Base-by-base conservation (phyloP, 1,284 basidiomycete genomes). In the Malassezia sympodialis region DNA sequence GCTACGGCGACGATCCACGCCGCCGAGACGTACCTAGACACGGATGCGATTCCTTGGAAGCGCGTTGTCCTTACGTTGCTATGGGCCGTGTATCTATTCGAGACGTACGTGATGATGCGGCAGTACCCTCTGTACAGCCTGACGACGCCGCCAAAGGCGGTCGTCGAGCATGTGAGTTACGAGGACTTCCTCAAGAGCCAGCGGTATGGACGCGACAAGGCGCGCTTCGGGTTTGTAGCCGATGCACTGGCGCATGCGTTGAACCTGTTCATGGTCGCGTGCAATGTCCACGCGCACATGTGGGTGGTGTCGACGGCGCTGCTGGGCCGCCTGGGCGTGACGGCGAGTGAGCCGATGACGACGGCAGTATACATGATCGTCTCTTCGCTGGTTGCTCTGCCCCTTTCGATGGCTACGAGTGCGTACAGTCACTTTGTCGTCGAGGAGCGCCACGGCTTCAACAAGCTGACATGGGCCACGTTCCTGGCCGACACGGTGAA, bases 361-460 rank as follows among this genome's bases (percentile, higher is more conserved):
- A 91, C 89, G 2, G 82, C 93, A 59, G 79, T 82, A 11, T 96
- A 90, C 76, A 56, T 75, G 49, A 51, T 72, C 12, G 67, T 71
- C 48, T 63, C 65, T 56, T 64, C 64, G 37, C 43, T 66, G 11
- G 37, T 68, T 8, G 57, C 61, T n/a, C 57, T 65, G 32, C 63
- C 85, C 11, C 85, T 86, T 0, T 80, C 82, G 0, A 77, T 88
- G 10, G 88, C 90, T 7, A 78, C 71, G 37, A 62, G 63, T 1
- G 79, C 85, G 32, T 96, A 94, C 78, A 82, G 83, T 60, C 91
- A 88, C 2, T 98, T 98, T 75, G 86, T 91, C 11, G 80, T 98
- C 40, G 94, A 98, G 76, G 86, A 94, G 75, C 85, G 84, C 63
- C 89, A 96, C 68, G 91, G 90, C 0, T 96, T 96, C 80, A 96